Evolutionary conservation across 305 asterid genomes (phyloP).

Genomic region (Solanum hybrid): DNA sequence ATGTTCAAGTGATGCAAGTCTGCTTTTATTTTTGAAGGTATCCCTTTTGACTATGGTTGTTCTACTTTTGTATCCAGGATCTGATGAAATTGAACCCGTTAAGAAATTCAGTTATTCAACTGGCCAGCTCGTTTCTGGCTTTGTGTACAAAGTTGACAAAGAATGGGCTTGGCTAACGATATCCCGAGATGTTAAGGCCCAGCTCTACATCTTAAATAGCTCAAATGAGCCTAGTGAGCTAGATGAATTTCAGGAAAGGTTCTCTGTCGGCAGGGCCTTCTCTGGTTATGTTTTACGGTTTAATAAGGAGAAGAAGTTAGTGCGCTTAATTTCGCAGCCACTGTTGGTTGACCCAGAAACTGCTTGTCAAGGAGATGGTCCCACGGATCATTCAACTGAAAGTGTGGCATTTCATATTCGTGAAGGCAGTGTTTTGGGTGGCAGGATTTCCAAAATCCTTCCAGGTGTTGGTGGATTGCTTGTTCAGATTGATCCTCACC

Average conservation of each 20-base stretch:
- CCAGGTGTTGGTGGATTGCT: slow-evolving; percentile 83
- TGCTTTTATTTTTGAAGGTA: background rate
- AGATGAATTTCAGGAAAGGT: slow-evolving; percentile 52
- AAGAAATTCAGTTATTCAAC: slow-evolving; percentile 45
- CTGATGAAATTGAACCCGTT: slow-evolving; percentile 25
- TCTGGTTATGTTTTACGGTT: slow-evolving; percentile 44
- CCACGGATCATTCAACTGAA: slow-evolving; percentile 15
- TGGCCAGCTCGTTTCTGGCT: slow-evolving; percentile 70
- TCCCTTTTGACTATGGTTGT: background rate
- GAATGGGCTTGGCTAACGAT: slow-evolving; percentile 78
- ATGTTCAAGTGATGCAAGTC: background rate
- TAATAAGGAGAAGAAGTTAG: slow-evolving; percentile 64
- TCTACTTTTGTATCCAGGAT: slow-evolving; percentile 34
- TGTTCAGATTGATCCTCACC: slow-evolving; percentile 63
- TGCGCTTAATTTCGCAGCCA: slow-evolving; percentile 52
- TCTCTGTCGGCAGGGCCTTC: slow-evolving; percentile 55
- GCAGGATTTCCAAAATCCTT: slow-evolving; percentile 75
- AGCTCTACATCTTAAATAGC: slow-evolving; percentile 65
- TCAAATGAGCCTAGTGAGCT: slow-evolving; percentile 76
- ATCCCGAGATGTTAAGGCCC: slow-evolving; percentile 69
- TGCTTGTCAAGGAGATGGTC: slow-evolving; percentile 13
- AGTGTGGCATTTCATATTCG: slow-evolving; percentile 32
- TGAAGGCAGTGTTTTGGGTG: slow-evolving; percentile 65
- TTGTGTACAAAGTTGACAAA: slow-evolving; percentile 66
- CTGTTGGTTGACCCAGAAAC: slow-evolving; percentile 20